phyloP scores from a whole-genome alignment of 2,329 filamentous ascomycete species.

The Claviceps africana region DNA sequence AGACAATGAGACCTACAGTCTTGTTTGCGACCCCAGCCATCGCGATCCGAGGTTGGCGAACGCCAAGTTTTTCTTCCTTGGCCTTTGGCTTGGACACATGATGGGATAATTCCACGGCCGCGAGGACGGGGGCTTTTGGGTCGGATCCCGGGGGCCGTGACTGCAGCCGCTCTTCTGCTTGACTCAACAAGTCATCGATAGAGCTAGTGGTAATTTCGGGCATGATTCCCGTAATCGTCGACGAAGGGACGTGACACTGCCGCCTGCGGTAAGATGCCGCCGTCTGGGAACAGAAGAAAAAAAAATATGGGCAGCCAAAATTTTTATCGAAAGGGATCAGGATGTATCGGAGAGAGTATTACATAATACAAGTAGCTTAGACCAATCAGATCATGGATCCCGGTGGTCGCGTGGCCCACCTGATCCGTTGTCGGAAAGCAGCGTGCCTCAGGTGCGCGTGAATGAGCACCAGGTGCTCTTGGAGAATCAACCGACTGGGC shows the following conservation, averaged over 20 bases:
- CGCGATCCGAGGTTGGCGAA: not conserved
- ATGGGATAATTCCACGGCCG: not conserved
- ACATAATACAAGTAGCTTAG: not conserved
- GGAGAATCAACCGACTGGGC: not conserved
- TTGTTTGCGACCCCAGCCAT: not conserved
- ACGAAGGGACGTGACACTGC: not conserved
- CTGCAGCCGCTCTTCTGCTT: conserved; percentile 1
- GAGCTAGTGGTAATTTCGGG: not conserved
- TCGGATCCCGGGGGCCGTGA: not conserved
- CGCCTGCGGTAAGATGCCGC: not conserved
- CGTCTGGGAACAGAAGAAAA: not conserved
- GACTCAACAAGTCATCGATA: not conserved
- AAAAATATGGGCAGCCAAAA: not conserved
- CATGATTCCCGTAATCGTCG: not conserved
- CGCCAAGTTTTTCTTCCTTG: not conserved
- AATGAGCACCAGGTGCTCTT: not conserved
- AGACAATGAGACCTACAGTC: not conserved
- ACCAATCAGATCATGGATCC: not conserved
- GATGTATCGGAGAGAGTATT: not conserved
- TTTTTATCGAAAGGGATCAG: not conserved
- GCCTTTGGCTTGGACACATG: not conserved
- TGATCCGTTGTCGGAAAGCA: not conserved
- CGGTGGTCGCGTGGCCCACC: not conserved
- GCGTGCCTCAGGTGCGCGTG: not conserved
- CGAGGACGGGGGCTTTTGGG: not conserved